Evolutionary conservation across 352 stramenopile genomes (phyloP), one percentile per base, ranked within the genome.

Genomic region (Pythium scleroteichum): DNA sequence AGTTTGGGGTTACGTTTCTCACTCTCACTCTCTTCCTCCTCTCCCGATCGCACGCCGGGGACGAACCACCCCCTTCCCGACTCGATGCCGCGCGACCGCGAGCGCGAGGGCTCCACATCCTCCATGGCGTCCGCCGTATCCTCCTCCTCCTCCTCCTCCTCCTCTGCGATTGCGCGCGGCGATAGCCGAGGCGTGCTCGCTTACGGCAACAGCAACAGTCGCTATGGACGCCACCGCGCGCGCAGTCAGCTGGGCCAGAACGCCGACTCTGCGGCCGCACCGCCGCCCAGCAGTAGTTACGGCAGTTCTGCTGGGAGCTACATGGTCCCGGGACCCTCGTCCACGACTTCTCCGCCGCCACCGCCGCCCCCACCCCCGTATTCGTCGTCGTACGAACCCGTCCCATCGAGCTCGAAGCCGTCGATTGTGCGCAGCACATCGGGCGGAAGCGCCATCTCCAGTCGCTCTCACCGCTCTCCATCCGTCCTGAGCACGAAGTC

Each of bases 181-280:
- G 47, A 40, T 13, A 48, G n/a, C n/a, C 59, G 59, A 24, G 40
- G 35, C 16, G 40, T 55, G 39, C 46, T 38, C 52, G 35, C 48
- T 4, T 64, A 64, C 40, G 39, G 44, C 44, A 46, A 23, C 48
- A 64, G 54, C 50, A 69, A 69, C 55, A 69, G 62, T 64, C 62
- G 62, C 48, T 60, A 62, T 23, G 62, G 54, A 20, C 62, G 62
- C 22, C 62, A 69, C 39, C 62, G 62, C 55, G 62, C 62, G 26
- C 62, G 62, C 49, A 69, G 62, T 23, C 62, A 69, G 22, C 14
- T 69, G 44, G 62, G 62, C 13, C 62, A 64, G 26, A 38, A 55
- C 23, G 52, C 32, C 33, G 60, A 68, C 38, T n/a, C 29, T 19
- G 24, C 44, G 14, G 12, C 22, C 19, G n/a, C 38, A 13, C 19